Conservation (phyloP, 768 basidiomycete species). For the Trametes cingulata region DNA sequence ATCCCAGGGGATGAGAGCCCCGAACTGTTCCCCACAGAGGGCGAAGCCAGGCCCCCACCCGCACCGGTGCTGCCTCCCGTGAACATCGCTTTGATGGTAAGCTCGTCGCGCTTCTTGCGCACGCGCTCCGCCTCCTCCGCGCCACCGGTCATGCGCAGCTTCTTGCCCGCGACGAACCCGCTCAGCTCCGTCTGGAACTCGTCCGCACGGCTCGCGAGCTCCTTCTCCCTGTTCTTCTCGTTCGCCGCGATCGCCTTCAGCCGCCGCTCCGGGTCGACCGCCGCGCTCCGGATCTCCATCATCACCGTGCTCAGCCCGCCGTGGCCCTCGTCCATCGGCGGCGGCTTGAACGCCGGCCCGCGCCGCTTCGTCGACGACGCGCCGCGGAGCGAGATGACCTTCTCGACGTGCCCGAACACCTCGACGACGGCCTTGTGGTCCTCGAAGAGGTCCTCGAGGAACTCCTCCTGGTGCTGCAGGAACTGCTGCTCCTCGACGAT, state of each 20-base stretch:
- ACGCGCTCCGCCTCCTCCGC: slow-evolving; percentile 90
- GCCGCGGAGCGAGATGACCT: slow-evolving; percentile 74
- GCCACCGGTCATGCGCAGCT: slow-evolving; percentile 93
- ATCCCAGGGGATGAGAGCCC: slow-evolving; percentile 2
- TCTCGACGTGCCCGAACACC: slow-evolving; percentile 88
- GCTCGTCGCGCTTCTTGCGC: slow-evolving; percentile 80
- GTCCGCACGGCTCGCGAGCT: slow-evolving; percentile 70
- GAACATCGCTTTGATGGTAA: slow-evolving; percentile 91
- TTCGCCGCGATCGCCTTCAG: slow-evolving; percentile 92
- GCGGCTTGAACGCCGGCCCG: slow-evolving; percentile 50
- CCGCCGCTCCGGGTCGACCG: slow-evolving; percentile 79
- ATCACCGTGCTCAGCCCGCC: slow-evolving; percentile 75
- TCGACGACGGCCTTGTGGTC: slow-evolving; percentile 89
- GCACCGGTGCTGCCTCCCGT: slow-evolving; percentile 29
- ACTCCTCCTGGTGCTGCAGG: slow-evolving; percentile 88
- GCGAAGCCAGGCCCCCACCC: slow-evolving; percentile 5
- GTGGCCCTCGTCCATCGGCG: slow-evolving; percentile 66
- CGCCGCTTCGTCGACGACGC: slow-evolving; percentile 41
- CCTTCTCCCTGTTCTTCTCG: slow-evolving; percentile 77
- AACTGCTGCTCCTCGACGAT: slow-evolving; percentile 98
- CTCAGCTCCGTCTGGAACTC: slow-evolving; percentile 82
- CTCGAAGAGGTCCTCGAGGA: slow-evolving; percentile 83
- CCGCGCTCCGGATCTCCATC: slow-evolving; percentile 84
- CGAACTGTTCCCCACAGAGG: not conserved
- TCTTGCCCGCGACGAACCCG: slow-evolving; percentile 86